Evolutionary conservation across 129 eudicot species (phyloP).

Genomic region (Scalesia atractyloides): DNA sequence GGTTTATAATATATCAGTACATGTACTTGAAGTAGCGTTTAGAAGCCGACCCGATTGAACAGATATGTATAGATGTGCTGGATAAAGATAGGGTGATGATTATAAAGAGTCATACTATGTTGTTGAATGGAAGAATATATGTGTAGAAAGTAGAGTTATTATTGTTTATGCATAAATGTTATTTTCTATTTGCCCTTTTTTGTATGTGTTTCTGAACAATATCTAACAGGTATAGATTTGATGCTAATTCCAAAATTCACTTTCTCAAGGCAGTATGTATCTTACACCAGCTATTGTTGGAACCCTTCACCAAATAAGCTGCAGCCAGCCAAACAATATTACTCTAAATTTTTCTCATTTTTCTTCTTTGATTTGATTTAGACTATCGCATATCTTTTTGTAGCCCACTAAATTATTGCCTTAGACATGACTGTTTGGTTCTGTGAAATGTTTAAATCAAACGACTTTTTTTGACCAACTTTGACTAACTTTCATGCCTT

Average conservation of each 20-base stretch:
- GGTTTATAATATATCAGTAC: not conserved
- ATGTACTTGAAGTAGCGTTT: constrained; percentile 27
- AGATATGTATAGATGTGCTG: constrained; percentile 32
- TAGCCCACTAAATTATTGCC: constrained; percentile 36
- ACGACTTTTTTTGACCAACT: constrained; percentile 28
- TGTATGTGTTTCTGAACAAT: constrained; percentile 34
- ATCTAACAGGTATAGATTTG: constrained; percentile 36
- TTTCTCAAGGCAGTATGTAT: constrained; percentile 41
- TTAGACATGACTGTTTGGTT: constrained; percentile 41
- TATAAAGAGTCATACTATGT: constrained; percentile 39
- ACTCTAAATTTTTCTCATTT: constrained; percentile 15
- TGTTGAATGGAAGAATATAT: constrained; percentile 38
- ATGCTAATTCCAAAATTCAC: constrained; percentile 39
- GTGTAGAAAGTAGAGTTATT: constrained; percentile 15
- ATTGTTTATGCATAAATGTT: constrained; percentile 13
- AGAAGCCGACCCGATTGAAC: constrained; percentile 45
- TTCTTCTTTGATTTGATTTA: constrained; percentile 32
- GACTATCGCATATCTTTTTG: constrained; percentile 45
- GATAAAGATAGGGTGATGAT: constrained; percentile 30
- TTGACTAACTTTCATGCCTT: constrained; percentile 15
- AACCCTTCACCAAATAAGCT: constrained; percentile 28
- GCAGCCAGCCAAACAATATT: constrained; percentile 27
- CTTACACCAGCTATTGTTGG: constrained; percentile 38
- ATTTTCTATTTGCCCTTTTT: constrained; percentile 28
- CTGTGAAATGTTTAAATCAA: constrained; percentile 29